Evolutionary conservation across 2,329 filamentous ascomycete genomes (phyloP), one percentile per base, ranked within the genome.

Genomic region (Aschersonia sp.): DNA sequence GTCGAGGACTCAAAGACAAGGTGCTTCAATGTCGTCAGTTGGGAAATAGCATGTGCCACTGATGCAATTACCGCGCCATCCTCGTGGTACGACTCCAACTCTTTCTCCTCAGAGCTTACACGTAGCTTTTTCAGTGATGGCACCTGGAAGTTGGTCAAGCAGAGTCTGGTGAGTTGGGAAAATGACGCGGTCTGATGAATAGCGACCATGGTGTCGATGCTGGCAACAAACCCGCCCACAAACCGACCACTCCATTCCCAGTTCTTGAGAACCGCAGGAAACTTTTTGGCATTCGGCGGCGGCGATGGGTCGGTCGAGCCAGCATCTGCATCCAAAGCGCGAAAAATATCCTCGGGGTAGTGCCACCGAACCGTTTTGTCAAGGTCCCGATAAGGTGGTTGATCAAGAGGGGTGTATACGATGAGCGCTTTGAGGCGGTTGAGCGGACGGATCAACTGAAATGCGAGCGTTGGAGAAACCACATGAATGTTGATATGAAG

Each of bases 1-100:
- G 80, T 82, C 42, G 83, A 94, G 6, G 82, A 83, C 57, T 89
- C 79, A 53, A 95, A 81, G 1, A 80, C 70, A 9, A 95, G 66
- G 47, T 81, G 75, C 47, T 73, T 73, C 6, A 97, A 68, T 2
- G 73, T 64, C 1, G 79, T 75, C 7, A 95, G 70, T 30, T 60
- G 55, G 1, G 56, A 55, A 39, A 68, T 62, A 14, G 65, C 59
- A 11, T 54, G 46, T 5, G 59, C 63, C 32, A 66, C 52, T 14
- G 58, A 55, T 29, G 63, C 60, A 31, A 67, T 58, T 37, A 73
- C 64, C 45, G 69, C 67, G 1, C 66, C 63, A 8, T 73, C 65
- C 32, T 69, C 63, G 11, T 62, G 61, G 45, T 71, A 57, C 22
- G 58, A 50, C 32, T 57, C 49, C 32, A 58, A 35, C 41, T 62